phyloP scores from a whole-genome alignment of 805 yeast genomes.

The Tetrapisispora nanseiensis region DNA sequence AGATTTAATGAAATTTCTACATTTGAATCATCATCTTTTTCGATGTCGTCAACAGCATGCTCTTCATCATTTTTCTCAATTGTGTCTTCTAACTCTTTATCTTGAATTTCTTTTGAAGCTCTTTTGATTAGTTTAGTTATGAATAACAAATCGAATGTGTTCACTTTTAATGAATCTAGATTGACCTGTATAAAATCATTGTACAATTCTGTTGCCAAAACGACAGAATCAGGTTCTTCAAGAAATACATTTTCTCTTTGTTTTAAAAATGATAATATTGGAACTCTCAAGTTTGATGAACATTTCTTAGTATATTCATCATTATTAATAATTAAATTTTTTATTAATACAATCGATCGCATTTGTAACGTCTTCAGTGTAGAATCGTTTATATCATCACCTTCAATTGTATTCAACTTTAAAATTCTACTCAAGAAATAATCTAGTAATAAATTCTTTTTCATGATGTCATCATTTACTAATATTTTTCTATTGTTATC shows the following conservation, averaged over 20 bases:
- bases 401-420: conserved; percentile 4
- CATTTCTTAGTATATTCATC: conserved; percentile 11
- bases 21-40: conserved; percentile 17
- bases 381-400: conserved; percentile 3
- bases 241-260: conserved; percentile 7
- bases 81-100: conserved; percentile 4
- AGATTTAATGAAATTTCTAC: conserved; percentile 15
- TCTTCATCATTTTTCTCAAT: conserved; percentile 6
- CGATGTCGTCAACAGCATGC: conserved; percentile 3
- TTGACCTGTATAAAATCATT: conserved; percentile 12
- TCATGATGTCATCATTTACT: conserved; percentile 3
- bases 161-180: conserved; percentile 2
- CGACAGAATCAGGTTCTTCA: conserved; percentile 11
- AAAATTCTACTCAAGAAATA: conserved; percentile 15
- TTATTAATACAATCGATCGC: conserved; percentile 21
- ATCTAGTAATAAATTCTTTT: conserved; percentile 10
- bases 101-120: conserved; percentile 8
- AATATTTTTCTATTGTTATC: conserved; percentile 20
- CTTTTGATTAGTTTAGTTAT: conserved; percentile 9
- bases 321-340: conserved; percentile 22
- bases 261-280: conserved; percentile 12
- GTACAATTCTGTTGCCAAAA: conserved; percentile 17
- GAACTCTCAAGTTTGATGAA: conserved; percentile 9
- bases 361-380: conserved; percentile 15
- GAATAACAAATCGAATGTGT: conserved; percentile 6